Evolutionary conservation across 768 basidiomycete species (phyloP).

Genomic region (Amanita pallidorosea): DNA sequence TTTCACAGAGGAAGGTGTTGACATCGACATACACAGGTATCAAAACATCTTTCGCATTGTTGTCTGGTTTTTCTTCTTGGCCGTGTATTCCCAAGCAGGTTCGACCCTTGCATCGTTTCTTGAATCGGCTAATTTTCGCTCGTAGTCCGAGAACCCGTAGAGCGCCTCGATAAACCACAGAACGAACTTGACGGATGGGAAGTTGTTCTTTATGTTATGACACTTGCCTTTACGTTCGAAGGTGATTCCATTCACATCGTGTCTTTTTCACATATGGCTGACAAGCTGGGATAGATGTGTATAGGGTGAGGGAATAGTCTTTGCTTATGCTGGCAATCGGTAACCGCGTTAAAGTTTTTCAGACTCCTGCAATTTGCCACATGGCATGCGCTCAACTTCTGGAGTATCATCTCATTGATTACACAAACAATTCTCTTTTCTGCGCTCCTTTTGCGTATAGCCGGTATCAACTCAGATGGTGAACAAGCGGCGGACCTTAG

Average conservation of each 20-base stretch:
- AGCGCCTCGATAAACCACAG: slow-evolving; percentile 48
- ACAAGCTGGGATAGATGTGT: slow-evolving; percentile 27
- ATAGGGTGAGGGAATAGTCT: slow-evolving; percentile 31
- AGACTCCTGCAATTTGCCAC: slow-evolving; percentile 67
- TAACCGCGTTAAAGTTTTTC: slow-evolving; percentile 36
- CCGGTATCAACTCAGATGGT: slow-evolving; percentile 33
- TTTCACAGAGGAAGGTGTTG: not conserved
- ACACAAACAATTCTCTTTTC: slow-evolving; percentile 65
- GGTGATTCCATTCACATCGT: slow-evolving; percentile 28
- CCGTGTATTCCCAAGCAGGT: slow-evolving; percentile 81
- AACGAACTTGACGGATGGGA: slow-evolving; percentile 72
- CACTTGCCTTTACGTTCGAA: slow-evolving; percentile 69
- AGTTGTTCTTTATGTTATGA: slow-evolving; percentile 66
- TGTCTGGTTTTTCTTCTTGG: slow-evolving; percentile 71
- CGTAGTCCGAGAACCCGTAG: slow-evolving; percentile 66
- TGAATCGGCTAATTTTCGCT: not conserved
- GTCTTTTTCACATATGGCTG: not conserved
- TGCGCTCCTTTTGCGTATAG: slow-evolving; percentile 66
- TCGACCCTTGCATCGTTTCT: slow-evolving; percentile 9
- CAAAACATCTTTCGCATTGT: slow-evolving; percentile 75
- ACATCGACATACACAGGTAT: slow-evolving; percentile 36
- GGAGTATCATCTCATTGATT: slow-evolving; percentile 58
- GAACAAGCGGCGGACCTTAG: slow-evolving; percentile 28
- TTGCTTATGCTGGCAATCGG: not conserved
- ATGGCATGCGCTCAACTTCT: slow-evolving; percentile 75